These are phyloP conservation scores for Mycena galopus DNA, from an alignment of 768 basidiomycete species.

Conservation along the genomic window DNA sequence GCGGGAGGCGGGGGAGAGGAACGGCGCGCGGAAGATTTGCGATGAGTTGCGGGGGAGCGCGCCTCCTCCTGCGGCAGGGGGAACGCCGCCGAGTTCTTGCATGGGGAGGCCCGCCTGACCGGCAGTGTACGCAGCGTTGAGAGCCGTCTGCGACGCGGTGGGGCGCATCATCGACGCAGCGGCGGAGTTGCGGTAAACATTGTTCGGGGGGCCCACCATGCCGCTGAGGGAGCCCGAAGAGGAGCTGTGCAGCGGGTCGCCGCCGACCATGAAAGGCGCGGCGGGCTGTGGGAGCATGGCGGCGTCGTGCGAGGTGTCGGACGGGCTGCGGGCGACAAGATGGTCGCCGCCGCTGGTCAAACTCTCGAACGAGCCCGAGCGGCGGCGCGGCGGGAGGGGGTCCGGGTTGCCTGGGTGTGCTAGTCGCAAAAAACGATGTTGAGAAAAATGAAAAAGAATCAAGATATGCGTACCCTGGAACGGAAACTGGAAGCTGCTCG, in stretches of 20 bases:
- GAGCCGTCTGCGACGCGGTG: slow-evolving; percentile 27
- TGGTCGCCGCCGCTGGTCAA: slow-evolving; percentile 45
- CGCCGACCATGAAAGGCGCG: slow-evolving; percentile 62
- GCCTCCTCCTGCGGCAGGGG: slow-evolving; percentile 52
- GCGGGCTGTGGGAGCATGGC: slow-evolving; percentile 54
- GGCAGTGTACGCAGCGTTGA: slow-evolving; percentile 22
- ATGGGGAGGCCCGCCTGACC: slow-evolving; percentile 8
- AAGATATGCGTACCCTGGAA: slow-evolving; percentile 47
- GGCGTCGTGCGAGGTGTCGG: slow-evolving; percentile 33
- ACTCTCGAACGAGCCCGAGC: slow-evolving; percentile 59
- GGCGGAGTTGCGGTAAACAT: slow-evolving; percentile 60
- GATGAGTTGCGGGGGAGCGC: slow-evolving; percentile 39
- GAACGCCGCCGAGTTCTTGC: slow-evolving; percentile 42
- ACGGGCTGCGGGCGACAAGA: slow-evolving; percentile 35
- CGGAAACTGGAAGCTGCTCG: slow-evolving; percentile 57
- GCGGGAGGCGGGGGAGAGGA: slow-evolving; percentile 79
- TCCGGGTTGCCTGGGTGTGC: slow-evolving; percentile 77
- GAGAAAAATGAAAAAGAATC: not conserved
- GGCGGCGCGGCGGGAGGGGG: slow-evolving; percentile 47
- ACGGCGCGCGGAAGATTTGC: slow-evolving; percentile 73
- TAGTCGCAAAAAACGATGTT: slow-evolving; percentile 60
- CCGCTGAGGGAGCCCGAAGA: slow-evolving; percentile 42
- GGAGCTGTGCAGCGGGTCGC: slow-evolving; percentile 5
- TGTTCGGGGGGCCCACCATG: slow-evolving; percentile 36
- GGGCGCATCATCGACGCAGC: slow-evolving; percentile 52